These are phyloP conservation scores for Mycena galericulata DNA, from an alignment of 768 basidiomycete species.

Conservation along the genomic window DNA sequence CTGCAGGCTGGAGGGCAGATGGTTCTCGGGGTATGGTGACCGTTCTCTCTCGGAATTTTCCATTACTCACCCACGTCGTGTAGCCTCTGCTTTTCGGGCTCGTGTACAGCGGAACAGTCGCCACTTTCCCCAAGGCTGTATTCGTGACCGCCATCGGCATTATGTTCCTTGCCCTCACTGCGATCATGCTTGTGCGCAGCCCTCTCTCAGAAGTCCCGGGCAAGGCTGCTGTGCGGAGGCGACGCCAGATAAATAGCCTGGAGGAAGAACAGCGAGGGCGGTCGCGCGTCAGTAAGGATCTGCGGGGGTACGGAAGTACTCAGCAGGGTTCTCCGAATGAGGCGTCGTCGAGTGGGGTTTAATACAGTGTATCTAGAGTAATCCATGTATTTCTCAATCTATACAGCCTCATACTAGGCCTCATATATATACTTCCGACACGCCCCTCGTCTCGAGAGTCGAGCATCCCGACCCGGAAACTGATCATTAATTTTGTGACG, in stretches of 20 bases:
- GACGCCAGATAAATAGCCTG: slow-evolving; percentile 33
- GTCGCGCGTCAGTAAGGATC: slow-evolving; percentile 62
- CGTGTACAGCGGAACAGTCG: slow-evolving; percentile 78
- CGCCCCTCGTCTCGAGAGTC: no score
- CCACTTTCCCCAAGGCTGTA: slow-evolving; percentile 74
- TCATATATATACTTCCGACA: no score
- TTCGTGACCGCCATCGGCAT: slow-evolving; percentile 70
- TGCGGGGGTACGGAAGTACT: slow-evolving; percentile 33
- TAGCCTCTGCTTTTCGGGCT: slow-evolving; percentile 81
- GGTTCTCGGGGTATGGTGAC: slow-evolving; percentile 64
- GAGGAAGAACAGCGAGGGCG: slow-evolving; percentile 56
- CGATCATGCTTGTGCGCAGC: slow-evolving; percentile 56
- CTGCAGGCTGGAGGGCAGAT: slow-evolving; percentile 77
- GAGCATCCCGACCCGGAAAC: no score
- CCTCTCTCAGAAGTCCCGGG: slow-evolving; percentile 46
- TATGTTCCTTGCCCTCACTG: slow-evolving; percentile 52
- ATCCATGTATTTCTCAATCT: slow-evolving; percentile 11
- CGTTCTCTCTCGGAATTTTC: slow-evolving; percentile 9
- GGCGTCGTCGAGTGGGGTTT: slow-evolving; percentile 8
- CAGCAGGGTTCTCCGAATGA: neutral
- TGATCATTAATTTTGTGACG: no score
- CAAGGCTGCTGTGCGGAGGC: slow-evolving; percentile 33
- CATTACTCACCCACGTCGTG: slow-evolving; percentile 1
- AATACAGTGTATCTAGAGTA: slow-evolving; percentile 11
- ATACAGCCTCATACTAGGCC: neutral